A percentile compares a stretch with the other conserved stretches of the same genome.
Evolutionary conservation across 352 stramenopile species (phyloP).

Genomic region (Pilasporangium apinafurcum): DNA sequence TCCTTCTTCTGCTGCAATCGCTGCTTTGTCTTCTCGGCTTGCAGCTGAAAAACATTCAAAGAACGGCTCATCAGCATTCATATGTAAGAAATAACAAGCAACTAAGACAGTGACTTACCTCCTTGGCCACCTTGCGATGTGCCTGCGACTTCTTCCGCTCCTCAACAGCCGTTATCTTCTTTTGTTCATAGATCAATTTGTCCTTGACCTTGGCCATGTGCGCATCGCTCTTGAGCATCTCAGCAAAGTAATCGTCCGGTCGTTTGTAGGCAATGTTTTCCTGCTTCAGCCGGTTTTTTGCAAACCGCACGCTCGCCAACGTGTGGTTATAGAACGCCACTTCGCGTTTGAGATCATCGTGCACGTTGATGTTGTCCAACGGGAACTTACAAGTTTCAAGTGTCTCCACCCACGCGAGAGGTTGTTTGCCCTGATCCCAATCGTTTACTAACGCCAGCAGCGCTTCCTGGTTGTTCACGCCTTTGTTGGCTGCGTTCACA

Average conservation of each 20-base stretch:
- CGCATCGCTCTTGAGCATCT: conserved; percentile 98
- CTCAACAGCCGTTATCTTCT: conserved; percentile 98
- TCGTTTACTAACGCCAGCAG: conserved; percentile 48
- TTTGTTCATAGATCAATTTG: conserved; percentile 98
- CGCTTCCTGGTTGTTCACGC: conserved; percentile 73
- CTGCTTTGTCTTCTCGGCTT: conserved; percentile 82
- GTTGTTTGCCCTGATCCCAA: conserved; percentile 36
- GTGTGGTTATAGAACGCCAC: conserved; percentile 97
- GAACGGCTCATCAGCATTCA: neutral
- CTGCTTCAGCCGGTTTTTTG: conserved; percentile 64
- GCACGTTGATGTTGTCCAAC: conserved; percentile 67
- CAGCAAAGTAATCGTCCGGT: conserved; percentile 97
- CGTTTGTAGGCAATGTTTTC: conserved; percentile 89
- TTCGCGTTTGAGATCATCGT: conserved; percentile 89
- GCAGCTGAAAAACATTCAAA: conserved; percentile 13
- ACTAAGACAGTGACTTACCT: conserved; percentile 40
- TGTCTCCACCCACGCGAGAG: conserved; percentile 72
- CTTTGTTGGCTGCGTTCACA: conserved; percentile 36
- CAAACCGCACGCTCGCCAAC: conserved; percentile 53
- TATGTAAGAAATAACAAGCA: neutral
- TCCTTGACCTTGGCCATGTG: conserved; percentile 97
- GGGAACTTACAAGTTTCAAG: conserved; percentile 59
- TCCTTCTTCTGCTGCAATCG: conserved; percentile 84
- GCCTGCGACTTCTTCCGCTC: conserved; percentile 97
- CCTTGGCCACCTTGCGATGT: conserved; percentile 95